Conservation (phyloP, 331 rosid genomes). For the Telfairia occidentalis region DNA sequence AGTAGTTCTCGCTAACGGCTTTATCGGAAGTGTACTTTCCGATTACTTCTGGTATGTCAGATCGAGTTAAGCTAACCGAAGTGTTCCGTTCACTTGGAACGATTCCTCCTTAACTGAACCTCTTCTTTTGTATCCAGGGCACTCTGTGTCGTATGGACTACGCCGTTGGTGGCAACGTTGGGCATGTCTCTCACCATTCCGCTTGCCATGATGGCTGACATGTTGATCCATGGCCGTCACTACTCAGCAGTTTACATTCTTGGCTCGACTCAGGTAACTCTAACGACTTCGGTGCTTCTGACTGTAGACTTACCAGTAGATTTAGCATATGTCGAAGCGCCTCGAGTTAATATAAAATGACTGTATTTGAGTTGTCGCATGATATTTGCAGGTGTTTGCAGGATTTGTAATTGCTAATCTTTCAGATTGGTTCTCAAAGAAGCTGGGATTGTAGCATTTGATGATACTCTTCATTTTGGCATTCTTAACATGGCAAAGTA, state of each 20-base stretch:
- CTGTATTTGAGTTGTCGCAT: not conserved
- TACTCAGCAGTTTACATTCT: constrained; percentile 83
- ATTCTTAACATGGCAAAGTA: constrained; percentile 1
- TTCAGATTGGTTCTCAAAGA: constrained; percentile 57
- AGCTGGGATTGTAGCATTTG: constrained; percentile 50
- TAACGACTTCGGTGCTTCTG: not conserved
- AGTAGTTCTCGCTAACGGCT: constrained; percentile 84
- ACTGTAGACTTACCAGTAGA: not conserved
- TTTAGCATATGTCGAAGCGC: not conserved
- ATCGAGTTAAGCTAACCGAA: not conserved
- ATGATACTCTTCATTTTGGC: not conserved
- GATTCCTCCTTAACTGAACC: not conserved
- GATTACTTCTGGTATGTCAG: constrained; percentile 79
- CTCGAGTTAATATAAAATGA: not conserved
- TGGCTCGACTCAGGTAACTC: constrained; percentile 73
- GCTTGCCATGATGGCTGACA: constrained; percentile 96
- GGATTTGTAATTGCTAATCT: constrained; percentile 89
- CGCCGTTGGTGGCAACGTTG: constrained; percentile 93
- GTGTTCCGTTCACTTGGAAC: constrained; percentile 10
- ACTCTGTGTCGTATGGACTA: constrained; percentile 91
- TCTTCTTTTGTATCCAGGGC: constrained; percentile 48
- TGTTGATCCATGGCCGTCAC: constrained; percentile 91
- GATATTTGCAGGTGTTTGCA: constrained; percentile 64
- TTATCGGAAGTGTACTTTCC: constrained; percentile 84
- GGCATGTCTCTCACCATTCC: constrained; percentile 99